A percentile compares a stretch with the other conserved stretches of the same genome.
Conservation (phyloP, 2,329 filamentous ascomycete genomes). For the Ophiostoma sp. region DNA sequence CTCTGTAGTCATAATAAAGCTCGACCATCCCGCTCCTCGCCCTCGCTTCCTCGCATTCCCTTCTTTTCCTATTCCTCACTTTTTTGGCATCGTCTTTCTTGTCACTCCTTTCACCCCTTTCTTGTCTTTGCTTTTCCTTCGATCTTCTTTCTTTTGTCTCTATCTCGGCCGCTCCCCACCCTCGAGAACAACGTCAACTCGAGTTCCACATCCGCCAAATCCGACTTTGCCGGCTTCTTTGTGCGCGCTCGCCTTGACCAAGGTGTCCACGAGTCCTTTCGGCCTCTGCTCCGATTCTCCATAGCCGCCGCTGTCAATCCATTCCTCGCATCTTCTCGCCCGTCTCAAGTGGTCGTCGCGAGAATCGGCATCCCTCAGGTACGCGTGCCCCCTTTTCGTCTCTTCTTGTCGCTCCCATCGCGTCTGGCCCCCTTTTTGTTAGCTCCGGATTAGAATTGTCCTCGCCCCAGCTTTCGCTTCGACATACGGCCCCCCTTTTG, state of each 20-base stretch:
- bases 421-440: conserved; percentile 23
- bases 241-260: conserved; percentile 19
- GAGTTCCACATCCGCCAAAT: neutral
- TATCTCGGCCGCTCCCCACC: conserved; percentile 17
- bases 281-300: conserved; percentile 27
- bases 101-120: conserved; percentile 1
- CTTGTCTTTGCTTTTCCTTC: conserved; percentile 16
- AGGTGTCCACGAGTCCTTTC: conserved; percentile 31
- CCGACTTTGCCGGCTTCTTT: conserved; percentile 24
- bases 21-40: conserved; percentile 14
- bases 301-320: neutral
- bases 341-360: neutral
- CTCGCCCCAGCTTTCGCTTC: conserved; percentile 13
- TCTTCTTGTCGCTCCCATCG: conserved; percentile 18
- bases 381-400: conserved; percentile 20
- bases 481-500: conserved; percentile 13
- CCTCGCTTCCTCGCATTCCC: neutral
- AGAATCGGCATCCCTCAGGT: conserved; percentile 10
- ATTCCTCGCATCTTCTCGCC: neutral
- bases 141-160: conserved; percentile 24
- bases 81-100: conserved; percentile 17
- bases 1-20: conserved; percentile 11
- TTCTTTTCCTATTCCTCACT: conserved; percentile 10
- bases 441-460: conserved; percentile 17
- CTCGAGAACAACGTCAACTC: conserved; percentile 13